Evolutionary conservation across 1,139 yeast species (phyloP), one percentile per base, ranked within the genome.

Genomic region (Candida neerlandica): DNA sequence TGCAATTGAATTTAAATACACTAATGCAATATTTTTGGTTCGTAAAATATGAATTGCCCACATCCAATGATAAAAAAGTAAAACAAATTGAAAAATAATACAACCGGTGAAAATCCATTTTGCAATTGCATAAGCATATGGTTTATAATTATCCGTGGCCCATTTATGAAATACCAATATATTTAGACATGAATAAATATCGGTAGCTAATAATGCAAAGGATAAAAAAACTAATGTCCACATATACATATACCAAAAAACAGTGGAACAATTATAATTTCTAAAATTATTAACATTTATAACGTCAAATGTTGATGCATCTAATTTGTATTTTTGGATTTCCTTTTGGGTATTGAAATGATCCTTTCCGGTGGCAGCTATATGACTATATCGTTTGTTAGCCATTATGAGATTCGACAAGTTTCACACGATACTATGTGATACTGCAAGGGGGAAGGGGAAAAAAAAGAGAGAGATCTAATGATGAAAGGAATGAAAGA

Each of bases 71-170:
- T 82, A 82, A 1, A 82, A 55, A 44, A 86, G 61, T 27, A 88
- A 71, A 6, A 80, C 69, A 48, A 88, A 74, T 21, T 94, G 85
- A 51, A 89, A 80, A n/a, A 90, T 77, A 53, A 90, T 90, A 64
- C 97, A 90, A 1, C 86, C 90, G 9, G 92, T 85, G 64, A 89
- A 90, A 14, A 90, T 73, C 91, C 96, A 87, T 62, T 88, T 84
- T 47, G 95, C 81, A 11, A 72, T 61, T 9, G 82, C 51, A 79
- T 85, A 63, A 60, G 77, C 70, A 79, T 82, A 53, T 77, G 88
- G 63, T 80, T 80, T 62, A 69, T 84, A 51, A 75, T 79, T 70
- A 12, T 81, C 73, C 5, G 49, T 50, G 3, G 87, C 81, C 96
- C 97, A 90, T 48, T 81, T 75, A 60, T 87, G 82, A 66, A 85